Evolutionary conservation across 2,329 filamentous ascomycete species (phyloP).

Genomic region (Ceratocystis ficicola): DNA sequence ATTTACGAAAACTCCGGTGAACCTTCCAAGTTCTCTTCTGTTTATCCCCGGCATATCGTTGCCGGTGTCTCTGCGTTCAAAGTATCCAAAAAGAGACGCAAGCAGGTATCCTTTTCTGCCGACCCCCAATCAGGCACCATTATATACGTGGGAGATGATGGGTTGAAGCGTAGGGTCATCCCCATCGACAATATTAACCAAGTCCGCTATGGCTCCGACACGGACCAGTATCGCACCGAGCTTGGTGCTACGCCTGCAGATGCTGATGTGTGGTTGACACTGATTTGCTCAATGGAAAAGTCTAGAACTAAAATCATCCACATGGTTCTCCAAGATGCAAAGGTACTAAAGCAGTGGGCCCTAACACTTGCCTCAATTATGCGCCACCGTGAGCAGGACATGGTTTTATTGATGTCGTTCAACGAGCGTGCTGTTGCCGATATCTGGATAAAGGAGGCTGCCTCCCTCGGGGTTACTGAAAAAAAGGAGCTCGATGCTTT

Average conservation of each 20-base stretch:
- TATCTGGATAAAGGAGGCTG: constrained; percentile 81
- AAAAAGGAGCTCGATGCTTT: constrained; percentile 36
- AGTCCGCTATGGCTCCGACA: constrained; percentile 70
- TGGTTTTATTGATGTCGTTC: constrained; percentile 79
- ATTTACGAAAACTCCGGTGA: constrained; percentile 24
- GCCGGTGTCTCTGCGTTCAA: constrained; percentile 70
- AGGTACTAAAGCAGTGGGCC: constrained; percentile 67
- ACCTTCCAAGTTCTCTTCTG: constrained; percentile 41
- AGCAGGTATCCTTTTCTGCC: constrained; percentile 58
- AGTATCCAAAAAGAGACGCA: constrained; percentile 69
- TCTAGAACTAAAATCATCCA: constrained; percentile 80
- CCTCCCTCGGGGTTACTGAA: constrained; percentile 47
- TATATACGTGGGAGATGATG: constrained; percentile 54
- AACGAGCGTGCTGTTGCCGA: constrained; percentile 67
- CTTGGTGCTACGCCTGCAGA: constrained; percentile 56
- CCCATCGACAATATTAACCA: constrained; percentile 94
- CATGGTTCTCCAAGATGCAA: constrained; percentile 63
- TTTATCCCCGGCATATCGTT: constrained; percentile 64
- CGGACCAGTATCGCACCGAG: constrained; percentile 80
- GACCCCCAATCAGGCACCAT: constrained; percentile 78
- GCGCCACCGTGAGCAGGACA: constrained; percentile 74
- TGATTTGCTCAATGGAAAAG: constrained; percentile 61
- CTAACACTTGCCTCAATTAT: constrained; percentile 72
- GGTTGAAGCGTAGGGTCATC: constrained; percentile 65
- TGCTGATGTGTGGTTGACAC: constrained; percentile 72